Base-by-base conservation (phyloP, 805 yeast species). In the Cyberlindnera misumaiensis region DNA sequence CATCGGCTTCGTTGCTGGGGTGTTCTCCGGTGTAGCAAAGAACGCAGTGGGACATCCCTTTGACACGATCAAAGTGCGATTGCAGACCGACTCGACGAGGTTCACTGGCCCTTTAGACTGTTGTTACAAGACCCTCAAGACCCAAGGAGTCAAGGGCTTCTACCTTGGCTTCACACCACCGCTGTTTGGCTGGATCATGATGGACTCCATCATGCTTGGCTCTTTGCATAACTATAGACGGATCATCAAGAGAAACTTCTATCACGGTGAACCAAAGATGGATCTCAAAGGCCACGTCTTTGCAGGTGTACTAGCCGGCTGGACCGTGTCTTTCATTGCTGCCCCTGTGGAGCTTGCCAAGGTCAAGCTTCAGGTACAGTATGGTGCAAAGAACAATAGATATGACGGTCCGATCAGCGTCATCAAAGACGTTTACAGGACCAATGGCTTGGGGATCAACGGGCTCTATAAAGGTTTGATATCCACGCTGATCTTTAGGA, bases 161-260 rank as follows among this genome's bases (percentile, higher is more conserved):
- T 88, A 86, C 56, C 77, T 87, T 49, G 97, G 97, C 0, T 86
- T 88, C 47, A 85, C 95, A 0, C 96, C 97, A 4, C 96, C 96
- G 1, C 67, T 88, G 47, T 76, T 85, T 15, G 97, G 96, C 1
- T 88, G 96, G 96, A 86, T 88, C 49, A 60, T 83, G 45, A 88
- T 88, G 96, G 97, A 88, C 56, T 78, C 89, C 4, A 86, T 86
- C 35, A 83, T 88, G 86, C 67, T 88, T 45, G 96, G 96, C 1
- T 81, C 93, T 5, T 64, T 87, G 39, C 93, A 85, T 50, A 74
- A 82, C 42, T 88, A 88, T 59, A 65, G 89, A 47, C 63, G 84
- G 44, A 60, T 79, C 13, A 65, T 85, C 44, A 80, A 80, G 52
- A 81, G 78, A 15, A 68, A 73, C 46, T 59, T 84, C 12, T 88